Conservation (phyloP, 305 asterid species). For the Fraxinus latifolia region DNA sequence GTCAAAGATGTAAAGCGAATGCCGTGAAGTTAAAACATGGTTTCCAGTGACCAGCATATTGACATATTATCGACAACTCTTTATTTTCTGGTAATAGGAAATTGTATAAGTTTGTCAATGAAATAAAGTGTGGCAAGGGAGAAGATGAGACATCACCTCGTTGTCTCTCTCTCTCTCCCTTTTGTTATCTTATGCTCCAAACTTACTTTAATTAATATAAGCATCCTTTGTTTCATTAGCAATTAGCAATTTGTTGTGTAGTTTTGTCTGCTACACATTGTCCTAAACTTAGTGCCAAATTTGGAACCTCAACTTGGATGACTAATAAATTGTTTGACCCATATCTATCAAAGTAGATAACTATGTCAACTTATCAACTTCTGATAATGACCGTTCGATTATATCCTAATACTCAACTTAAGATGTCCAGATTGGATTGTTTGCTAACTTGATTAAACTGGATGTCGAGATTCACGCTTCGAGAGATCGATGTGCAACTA, state of each 20-base stretch:
- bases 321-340: neutral
- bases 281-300: neutral
- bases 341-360: too few species aligned
- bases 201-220: neutral
- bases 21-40: neutral
- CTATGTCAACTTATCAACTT: neutral
- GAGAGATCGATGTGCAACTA: too few species aligned
- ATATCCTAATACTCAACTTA: neutral
- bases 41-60: neutral
- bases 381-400: neutral
- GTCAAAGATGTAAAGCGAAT: constrained; percentile 46
- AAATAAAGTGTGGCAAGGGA: constrained; percentile 13
- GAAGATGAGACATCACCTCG: constrained; percentile 59
- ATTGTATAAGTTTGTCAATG: neutral
- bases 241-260: neutral
- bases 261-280: neutral
- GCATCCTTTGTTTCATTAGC: neutral
- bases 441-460: neutral
- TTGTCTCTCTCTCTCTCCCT: constrained; percentile 40
- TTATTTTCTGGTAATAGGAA: neutral
- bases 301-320: neutral
- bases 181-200: neutral
- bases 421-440: neutral
- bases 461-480: neutral
- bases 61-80: neutral